These are phyloP conservation scores for Tympanopsis confertula DNA, from an alignment of 2,329 filamentous ascomycete species.

Conservation along the genomic window DNA sequence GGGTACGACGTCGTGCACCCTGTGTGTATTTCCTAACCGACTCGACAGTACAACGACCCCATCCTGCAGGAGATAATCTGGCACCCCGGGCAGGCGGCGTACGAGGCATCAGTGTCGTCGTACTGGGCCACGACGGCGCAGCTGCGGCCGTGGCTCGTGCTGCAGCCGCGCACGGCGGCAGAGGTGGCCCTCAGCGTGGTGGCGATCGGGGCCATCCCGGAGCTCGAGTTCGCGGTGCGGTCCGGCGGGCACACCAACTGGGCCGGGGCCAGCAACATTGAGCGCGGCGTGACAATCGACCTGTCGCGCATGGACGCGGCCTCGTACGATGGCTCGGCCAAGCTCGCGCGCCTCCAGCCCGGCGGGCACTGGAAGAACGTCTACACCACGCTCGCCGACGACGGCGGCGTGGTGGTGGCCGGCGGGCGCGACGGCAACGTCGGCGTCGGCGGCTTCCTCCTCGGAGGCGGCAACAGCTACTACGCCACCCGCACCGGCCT, in stretches of 20 bases:
- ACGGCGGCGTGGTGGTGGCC: constrained; percentile 16
- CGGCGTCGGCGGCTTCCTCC: constrained; percentile 22
- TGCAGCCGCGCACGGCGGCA: too few species aligned
- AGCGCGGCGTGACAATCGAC: constrained; percentile 27
- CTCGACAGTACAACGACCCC: too few species aligned
- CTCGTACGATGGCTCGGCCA: constrained; percentile 12
- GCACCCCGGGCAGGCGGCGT: too few species aligned
- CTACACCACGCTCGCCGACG: constrained; percentile 17
- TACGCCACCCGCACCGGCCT: constrained; percentile 29
- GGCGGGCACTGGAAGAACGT: constrained; percentile 25
- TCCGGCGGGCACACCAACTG: not conserved
- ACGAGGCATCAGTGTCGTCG: too few species aligned
- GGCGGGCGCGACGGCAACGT: constrained; percentile 23
- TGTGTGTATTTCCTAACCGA: too few species aligned
- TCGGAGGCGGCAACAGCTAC: constrained; percentile 25
- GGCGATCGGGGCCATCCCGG: too few species aligned
- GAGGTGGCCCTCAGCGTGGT: too few species aligned
- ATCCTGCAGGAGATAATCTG: too few species aligned
- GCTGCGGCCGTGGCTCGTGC: too few species aligned
- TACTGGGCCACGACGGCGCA: too few species aligned
- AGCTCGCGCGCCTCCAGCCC: constrained; percentile 17
- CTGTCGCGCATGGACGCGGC: constrained; percentile 14
- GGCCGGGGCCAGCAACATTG: constrained; percentile 15
- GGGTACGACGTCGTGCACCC: too few species aligned
- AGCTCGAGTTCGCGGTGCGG: not conserved